A percentile compares a stretch with the other conserved stretches of the same genome.
Evolutionary conservation across 1,284 basidiomycete genomes (phyloP).

Genomic region (Athelia sp.): DNA sequence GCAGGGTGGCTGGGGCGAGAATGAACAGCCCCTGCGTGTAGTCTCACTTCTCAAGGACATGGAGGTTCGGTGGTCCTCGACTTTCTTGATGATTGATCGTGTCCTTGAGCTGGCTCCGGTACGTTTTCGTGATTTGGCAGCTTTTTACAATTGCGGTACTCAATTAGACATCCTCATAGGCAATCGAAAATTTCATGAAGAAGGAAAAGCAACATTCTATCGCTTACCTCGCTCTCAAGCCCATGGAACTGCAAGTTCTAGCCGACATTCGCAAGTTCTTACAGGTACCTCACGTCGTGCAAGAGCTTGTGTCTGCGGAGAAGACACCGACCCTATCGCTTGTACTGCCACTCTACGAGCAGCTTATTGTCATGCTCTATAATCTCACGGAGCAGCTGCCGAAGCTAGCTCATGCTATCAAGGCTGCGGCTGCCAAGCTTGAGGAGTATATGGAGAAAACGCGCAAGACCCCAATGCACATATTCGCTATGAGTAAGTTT

Average conservation of each 20-base stretch:
- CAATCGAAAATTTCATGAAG: slow-evolving; percentile 1
- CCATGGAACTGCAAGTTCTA: slow-evolving; percentile 9
- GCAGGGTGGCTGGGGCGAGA: background rate
- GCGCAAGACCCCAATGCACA: slow-evolving; percentile 23
- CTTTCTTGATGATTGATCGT: slow-evolving; percentile 2
- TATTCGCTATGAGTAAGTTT: slow-evolving; percentile 27
- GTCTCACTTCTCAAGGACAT: background rate
- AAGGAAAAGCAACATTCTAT: slow-evolving; percentile 3
- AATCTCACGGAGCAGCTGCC: background rate
- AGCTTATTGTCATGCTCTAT: background rate
- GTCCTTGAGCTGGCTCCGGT: background rate
- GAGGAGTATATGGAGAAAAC: slow-evolving; percentile 23
- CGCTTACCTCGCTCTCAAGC: background rate
- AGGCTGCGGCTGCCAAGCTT: slow-evolving; percentile 20
- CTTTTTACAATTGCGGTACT: background rate
- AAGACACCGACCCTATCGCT: slow-evolving; percentile 19
- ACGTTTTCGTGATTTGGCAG: background rate
- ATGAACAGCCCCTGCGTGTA: background rate
- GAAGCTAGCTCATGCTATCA: slow-evolving; percentile 11
- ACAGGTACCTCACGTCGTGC: slow-evolving; percentile 14
- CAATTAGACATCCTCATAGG: background rate
- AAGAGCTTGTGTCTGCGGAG: slow-evolving; percentile 18
- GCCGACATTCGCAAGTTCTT: slow-evolving; percentile 16
- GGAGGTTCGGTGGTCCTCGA: background rate
- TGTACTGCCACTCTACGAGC: slow-evolving; percentile 7